Base-by-base conservation (phyloP, 768 basidiomycete genomes). In the Tricholoma furcatifolium region DNA sequence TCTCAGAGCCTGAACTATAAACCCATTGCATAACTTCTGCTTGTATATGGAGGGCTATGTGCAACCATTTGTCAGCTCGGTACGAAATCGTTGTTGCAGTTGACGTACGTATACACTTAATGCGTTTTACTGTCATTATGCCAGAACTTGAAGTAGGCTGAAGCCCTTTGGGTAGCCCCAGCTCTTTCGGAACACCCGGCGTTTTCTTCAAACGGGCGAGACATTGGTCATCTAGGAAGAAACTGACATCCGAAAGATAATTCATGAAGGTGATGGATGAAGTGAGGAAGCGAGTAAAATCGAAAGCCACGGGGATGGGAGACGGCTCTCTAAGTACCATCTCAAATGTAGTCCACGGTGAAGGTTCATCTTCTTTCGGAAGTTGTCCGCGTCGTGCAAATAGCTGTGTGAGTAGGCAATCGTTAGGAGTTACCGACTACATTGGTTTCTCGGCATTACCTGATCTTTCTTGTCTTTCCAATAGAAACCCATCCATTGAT, bases 381-480 rank as follows among this genome's bases (percentile, higher is more conserved):
- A 91, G 72, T 39, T 74, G 69, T 7, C 93, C 94, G 32, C 91
- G 82, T 32, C 93, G 84, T 14, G 88, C 94, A 60, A 87, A 89
- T 1, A 98, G 78, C 87, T 93, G 47, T 20, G 4, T 60, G 18
- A 36, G 47, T 38, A 9, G 15, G 43, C 57, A 27, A 50, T 60
- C 45, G 43, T 20, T 45, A 30, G n/a, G 11, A 27, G 17, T 43
- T 36, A 11, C 5, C 30, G 7, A 35, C 18, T 21, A 27, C 27
- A 27, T 7, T 7, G 7, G 27, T 27, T 7, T 27, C 7, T 7
- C 34, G 17, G 6, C 50, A 67, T 32, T 57, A 87, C 86, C 74
- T 94, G 92, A 63, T 94, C 92, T 62, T 89, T 91, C 61, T 88
- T 88, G 62, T 90, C 91, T 65, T 93, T 94, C 93, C 93, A 98